Base-by-base conservation (phyloP, 192 early-diverging fungal genomes). In the Piromyces finnis region DNA sequence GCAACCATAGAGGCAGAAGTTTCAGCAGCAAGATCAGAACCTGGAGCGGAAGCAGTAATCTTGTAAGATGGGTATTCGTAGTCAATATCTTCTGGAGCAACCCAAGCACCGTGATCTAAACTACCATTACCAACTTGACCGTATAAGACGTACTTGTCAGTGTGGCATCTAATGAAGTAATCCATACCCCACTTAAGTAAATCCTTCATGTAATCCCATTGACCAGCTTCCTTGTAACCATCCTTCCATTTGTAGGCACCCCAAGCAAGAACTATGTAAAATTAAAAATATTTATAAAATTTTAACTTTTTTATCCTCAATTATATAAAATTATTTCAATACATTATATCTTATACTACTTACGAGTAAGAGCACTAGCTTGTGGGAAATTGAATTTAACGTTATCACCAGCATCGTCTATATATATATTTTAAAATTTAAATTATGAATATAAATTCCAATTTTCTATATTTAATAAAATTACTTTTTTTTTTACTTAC, bases 111-210 rank as follows among this genome's bases (percentile, higher is more conserved):
- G 82, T 80, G n/a, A 86, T 85, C 77, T 88, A 88, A 32, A 88
- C 88, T 77, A 88, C 28, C 59, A 35, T 17, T 29, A 51, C 28
- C 79, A 82, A 87, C 87, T 68, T 68, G 51, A 68, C 51, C 51
- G 22, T 68, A 51, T 51, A 51, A 51, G 2, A 15, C 41, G 22
- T 17, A 83, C 78, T 84, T 78, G n/a, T 86, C 81, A 77, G 88
- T 87, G 82, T 91, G 89, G 3, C 88, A 88, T 59, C 88, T 87
- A 32, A 89, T 85, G 39, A 91, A 59, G 87, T 89, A 91, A 79
- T 91, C 89, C 78, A 86, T 91, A 30, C 89, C 89, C 89, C 89
- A 91, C 77, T 86, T 86, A 9, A 91, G 32, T 85, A 86, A 88
- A 79, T 84, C 85, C 35, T 82, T 80, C 2, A 91, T 79, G 77